Evolutionary conservation across 257 asterid genomes (phyloP).

Genomic region (Mitragyna speciosa): DNA sequence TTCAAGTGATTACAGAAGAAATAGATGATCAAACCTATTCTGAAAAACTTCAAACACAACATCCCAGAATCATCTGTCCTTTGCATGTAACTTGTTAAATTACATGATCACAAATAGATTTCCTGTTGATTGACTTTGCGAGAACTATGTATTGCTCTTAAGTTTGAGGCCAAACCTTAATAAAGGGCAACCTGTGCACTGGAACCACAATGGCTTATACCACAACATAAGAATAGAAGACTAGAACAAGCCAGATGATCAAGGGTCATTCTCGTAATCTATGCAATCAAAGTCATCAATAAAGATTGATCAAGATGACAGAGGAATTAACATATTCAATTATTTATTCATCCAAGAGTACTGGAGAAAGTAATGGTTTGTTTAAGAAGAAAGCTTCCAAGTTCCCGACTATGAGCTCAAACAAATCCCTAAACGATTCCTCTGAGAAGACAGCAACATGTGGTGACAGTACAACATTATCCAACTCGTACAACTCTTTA

Average conservation of each 20-base stretch:
- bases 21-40: background rate
- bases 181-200: too few species aligned
- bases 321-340: background rate
- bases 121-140: background rate
- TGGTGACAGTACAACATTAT: constrained; percentile 62
- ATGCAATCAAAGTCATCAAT: background rate
- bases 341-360: constrained; percentile 13
- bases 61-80: background rate
- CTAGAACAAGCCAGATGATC: background rate
- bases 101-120: background rate
- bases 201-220: too few species aligned
- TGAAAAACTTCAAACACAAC: background rate
- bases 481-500: constrained; percentile 35
- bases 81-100: background rate
- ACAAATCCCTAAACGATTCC: constrained; percentile 26
- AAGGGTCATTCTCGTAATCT: background rate
- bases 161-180: too few species aligned
- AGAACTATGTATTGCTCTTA: too few species aligned
- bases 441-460: constrained; percentile 38
- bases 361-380: constrained; percentile 34
- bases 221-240: background rate
- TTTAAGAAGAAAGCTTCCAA: constrained; percentile 40
- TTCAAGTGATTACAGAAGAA: background rate
- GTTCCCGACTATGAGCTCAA: constrained; percentile 29
- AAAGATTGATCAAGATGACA: background rate